Base-by-base conservation (phyloP, 352 stramenopile species). In the Globisporangium polare region DNA sequence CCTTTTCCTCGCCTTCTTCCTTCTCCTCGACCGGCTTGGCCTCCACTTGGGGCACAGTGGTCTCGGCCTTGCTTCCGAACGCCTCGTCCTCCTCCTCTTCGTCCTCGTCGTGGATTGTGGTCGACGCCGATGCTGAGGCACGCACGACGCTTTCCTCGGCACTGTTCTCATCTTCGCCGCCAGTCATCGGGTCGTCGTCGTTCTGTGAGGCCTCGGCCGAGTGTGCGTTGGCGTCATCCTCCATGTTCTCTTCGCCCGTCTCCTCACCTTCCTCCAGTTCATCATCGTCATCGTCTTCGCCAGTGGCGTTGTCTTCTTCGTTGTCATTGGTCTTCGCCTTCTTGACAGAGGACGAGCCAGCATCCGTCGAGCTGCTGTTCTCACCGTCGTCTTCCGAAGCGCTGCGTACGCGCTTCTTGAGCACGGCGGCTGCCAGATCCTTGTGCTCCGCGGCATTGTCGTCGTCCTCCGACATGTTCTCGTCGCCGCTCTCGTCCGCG, bases 381-480 rank as follows among this genome's bases (percentile, higher is more conserved):
- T 56, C 50, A 29, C 69, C 53, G 17, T 65, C 69, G 27, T 77
- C 73, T 8, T 77, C 68, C 6, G 72, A 78, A 20, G 64, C 56
- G 47, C 47, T 45, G 20, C 70, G 80, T 6, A 39, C 53, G 35
- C 80, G 76, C 59, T 87, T 89, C 63, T 86, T 89, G 53, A 91
- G 35, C 31, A 87, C 64, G 10, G 76, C 76, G 17, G 35, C 45
- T n/a, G 26, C 53, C 12, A 57, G 27, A 45, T 33, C 15, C 70
- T 69, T 22, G 74, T 68, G 45, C 37, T 80, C 82, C 24, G 85
- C 74, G 0, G 72, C 78, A 24, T 72, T 74, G 27, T 50, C 73
- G 46, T 75, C 72, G 35, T 62, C 71, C 61, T 78, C 86, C 35
- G 61, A 62, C 45, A 67, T 60, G 45, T 82, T 80, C 20, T 66